Base-by-base conservation (phyloP, 352 stramenopile genomes). In the Thalassiosira mediterranea region DNA sequence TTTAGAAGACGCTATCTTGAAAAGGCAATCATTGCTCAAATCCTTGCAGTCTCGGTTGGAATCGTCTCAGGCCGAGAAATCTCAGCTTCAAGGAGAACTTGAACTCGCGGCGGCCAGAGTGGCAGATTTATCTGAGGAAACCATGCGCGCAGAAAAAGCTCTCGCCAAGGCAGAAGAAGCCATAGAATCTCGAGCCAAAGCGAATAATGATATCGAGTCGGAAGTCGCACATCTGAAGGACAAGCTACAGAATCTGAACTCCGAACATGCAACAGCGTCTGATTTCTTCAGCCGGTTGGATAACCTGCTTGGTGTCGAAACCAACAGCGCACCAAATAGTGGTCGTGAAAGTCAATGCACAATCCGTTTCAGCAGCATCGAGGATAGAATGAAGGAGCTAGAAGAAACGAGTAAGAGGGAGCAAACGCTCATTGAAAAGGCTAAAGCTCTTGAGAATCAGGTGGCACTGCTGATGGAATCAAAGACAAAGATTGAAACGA, bases 231-330 rank as follows among this genome's bases (percentile, higher is more conserved):
- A 28, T 21, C 28, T 69, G 23, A 52, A 37, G 46, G 56, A 60
- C 26, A 13, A 60, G 25, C 23, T 61, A n/a, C 23, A 57, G 37
- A 37, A 67, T 8, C 11, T 70, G 21, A 21, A 25, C 37, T 29
- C 25, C 11, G 26, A 56, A 32, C 28, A 70, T 13, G 38, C 37
- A 19, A 38, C 34, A 10, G 52, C 49, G 8, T 69, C 57, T 46
- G 31, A n/a, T 21, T 58, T 76, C 23, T 64, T 76, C 8, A 1
- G 25, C 31, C 32, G 62, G 37, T 68, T 81, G 19, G 59, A 72
- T 37, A 8, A 31, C 21, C 2, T 72, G n/a, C 37, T 81, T 59
- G 34, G 48, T 31, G 68, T 81, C 21, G 58, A 19, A n/a, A 37
- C n/a, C 11, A 13, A 59, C 28, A 29, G 42, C 48, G 52, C 32